A percentile compares a stretch with the other conserved stretches of the same genome.
Conservation (phyloP, 305 asterid species). For the Nicotiana rustica region DNA sequence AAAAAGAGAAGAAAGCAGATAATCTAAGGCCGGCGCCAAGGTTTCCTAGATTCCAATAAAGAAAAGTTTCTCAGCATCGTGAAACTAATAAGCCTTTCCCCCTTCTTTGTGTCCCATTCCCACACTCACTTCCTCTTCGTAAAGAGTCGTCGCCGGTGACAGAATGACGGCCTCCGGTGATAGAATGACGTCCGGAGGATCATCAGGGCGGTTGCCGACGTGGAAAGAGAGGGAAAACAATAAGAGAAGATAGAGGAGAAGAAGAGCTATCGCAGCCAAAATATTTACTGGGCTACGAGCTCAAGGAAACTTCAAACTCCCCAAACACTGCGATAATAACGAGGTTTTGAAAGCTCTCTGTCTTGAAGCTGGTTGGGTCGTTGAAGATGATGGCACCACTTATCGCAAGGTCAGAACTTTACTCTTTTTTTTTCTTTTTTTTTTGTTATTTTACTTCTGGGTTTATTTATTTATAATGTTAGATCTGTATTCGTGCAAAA, state of each 20-base stretch:
- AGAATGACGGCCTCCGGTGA: not conserved
- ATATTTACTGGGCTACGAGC: constrained; percentile 79
- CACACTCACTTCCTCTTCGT: not conserved
- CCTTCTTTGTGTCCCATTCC: not conserved
- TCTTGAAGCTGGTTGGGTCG: constrained; percentile 87
- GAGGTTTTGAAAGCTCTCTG: constrained; percentile 93
- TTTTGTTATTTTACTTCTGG: not conserved
- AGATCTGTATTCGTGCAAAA: constrained; percentile 4
- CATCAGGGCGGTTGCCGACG: constrained; percentile 57
- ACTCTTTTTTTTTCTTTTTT: no score
- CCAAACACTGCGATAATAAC: constrained; percentile 85
- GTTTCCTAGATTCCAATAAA: constrained; percentile 16
- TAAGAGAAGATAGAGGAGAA: constrained; percentile 77
- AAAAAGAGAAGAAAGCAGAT: not conserved
- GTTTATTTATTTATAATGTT: not conserved
- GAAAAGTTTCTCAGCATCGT: constrained; percentile 15
- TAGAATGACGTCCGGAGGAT: constrained; percentile 42
- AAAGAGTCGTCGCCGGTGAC: constrained; percentile 19
- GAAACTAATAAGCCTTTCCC: constrained; percentile 4
- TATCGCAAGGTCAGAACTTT: constrained; percentile 65
- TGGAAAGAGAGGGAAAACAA: constrained; percentile 96
- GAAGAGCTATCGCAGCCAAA: constrained; percentile 92
- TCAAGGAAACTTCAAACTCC: constrained; percentile 81
- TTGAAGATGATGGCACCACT: constrained; percentile 88
- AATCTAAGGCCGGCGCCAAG: not conserved